Percentiles rank a stretch among this genome's conserved stretches.
phyloP scores from a whole-genome alignment of 2,329 filamentous ascomycete genomes.

The Epichloe elymi region DNA sequence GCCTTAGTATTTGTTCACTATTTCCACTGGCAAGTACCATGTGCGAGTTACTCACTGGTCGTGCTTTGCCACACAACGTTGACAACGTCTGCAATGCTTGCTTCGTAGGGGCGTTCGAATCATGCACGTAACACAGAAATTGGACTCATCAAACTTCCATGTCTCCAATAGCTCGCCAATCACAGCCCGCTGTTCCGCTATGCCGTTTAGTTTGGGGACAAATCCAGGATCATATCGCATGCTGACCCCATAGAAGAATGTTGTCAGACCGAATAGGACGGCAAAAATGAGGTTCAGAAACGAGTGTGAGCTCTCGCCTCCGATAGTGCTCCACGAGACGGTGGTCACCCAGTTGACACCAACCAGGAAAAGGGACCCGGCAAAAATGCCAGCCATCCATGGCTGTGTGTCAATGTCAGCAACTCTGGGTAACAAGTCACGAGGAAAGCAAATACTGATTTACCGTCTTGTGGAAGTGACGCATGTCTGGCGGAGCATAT shows the following conservation, averaged over 20 bases:
- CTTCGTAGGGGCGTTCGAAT: conserved; percentile 81
- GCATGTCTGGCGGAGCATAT: conserved; percentile 79
- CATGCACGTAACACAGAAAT: conserved; percentile 94
- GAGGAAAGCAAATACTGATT: conserved; percentile 16
- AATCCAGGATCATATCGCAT: conserved; percentile 88
- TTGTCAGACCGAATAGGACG: conserved; percentile 48
- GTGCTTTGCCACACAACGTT: conserved; percentile 87
- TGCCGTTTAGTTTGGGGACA: conserved; percentile 79
- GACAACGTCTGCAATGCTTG: conserved; percentile 89
- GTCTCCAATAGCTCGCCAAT: conserved; percentile 75
- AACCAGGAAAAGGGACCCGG: conserved; percentile 70
- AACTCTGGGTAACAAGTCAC: background rate
- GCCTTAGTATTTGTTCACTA: background rate
- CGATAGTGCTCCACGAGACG: conserved; percentile 43
- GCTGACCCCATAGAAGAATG: conserved; percentile 76
- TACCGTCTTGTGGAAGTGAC: conserved; percentile 79
- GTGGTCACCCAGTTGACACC: conserved; percentile 62
- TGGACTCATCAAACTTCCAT: conserved; percentile 86
- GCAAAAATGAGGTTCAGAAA: conserved; percentile 68
- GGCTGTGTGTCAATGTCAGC: conserved; percentile 37
- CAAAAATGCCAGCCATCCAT: conserved; percentile 88
- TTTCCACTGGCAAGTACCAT: background rate
- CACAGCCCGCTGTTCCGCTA: conserved; percentile 76
- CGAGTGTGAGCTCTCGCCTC: conserved; percentile 34
- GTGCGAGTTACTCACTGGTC: conserved; percentile 59